These are phyloP conservation scores for Pterocarpus santalinus DNA, from an alignment of 306 rosid genomes.

Conservation along the genomic window DNA sequence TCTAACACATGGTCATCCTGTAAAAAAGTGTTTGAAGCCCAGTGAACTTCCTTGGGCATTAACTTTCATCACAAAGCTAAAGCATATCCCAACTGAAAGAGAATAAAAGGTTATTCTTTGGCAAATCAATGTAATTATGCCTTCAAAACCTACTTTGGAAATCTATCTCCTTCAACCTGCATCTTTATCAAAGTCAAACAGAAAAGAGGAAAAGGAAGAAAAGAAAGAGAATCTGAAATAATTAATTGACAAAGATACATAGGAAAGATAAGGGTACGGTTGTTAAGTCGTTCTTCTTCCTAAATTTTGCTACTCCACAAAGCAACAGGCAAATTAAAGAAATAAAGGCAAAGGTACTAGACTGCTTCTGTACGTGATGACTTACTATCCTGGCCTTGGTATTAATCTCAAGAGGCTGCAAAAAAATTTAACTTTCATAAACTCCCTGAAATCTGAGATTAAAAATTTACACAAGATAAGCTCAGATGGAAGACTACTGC, in stretches of 20 bases:
- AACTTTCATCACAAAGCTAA: background rate
- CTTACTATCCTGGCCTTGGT: no score
- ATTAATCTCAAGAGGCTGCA: no score
- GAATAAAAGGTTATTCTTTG: background rate
- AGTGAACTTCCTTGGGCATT: background rate
- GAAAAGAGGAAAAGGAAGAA: background rate
- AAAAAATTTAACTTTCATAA: no score
- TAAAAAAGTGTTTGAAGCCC: background rate
- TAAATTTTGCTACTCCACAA: no score
- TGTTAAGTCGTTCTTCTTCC: background rate
- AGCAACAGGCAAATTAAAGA: background rate
- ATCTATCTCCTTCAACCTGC: background rate
- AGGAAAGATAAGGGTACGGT: background rate
- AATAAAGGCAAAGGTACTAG: background rate
- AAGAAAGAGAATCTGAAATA: background rate
- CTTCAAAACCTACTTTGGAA: background rate
- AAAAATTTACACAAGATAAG: no score
- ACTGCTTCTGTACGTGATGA: no score
- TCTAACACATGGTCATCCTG: background rate
- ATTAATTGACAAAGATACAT: background rate
- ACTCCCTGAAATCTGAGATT: no score
- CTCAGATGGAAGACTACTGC: no score
- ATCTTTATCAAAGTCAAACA: constrained; percentile 24
- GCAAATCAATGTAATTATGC: background rate
- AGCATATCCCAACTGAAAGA: background rate